phyloP scores from a whole-genome alignment of 148 eudicot species.

The Rhododendron kiyosumense region DNA sequence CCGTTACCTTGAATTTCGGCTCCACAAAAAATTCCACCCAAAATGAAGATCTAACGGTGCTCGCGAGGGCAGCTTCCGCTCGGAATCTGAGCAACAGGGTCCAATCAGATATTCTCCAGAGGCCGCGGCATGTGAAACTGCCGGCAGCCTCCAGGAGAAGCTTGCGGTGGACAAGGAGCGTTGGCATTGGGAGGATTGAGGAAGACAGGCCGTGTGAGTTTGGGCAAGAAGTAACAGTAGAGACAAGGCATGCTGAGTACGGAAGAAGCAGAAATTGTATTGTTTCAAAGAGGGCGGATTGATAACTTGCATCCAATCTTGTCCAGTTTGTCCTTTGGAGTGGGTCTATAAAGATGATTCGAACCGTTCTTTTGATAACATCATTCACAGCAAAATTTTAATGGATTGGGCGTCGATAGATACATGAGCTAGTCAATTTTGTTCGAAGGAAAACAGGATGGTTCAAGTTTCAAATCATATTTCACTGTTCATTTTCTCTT shows the following conservation, averaged over 20 bases:
- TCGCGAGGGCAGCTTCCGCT: background rate
- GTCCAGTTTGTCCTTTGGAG: background rate
- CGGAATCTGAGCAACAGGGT: background rate
- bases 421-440: background rate
- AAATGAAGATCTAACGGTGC: background rate
- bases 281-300: background rate
- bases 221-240: constrained; percentile 9
- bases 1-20: constrained; percentile 20
- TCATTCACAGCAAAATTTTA: background rate
- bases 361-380: background rate
- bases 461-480: background rate
- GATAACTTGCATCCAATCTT: too few species aligned
- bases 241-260: background rate
- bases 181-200: constrained; percentile 30
- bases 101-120: constrained; percentile 14
- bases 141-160: background rate
- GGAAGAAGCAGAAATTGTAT: background rate
- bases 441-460: background rate
- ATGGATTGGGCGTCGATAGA: background rate
- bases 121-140: background rate
- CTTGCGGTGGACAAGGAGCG: constrained; percentile 14
- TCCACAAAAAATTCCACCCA: constrained; percentile 8
- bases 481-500: background rate
- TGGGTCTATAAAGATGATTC: background rate
- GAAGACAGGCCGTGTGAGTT: constrained; percentile 30